Evolutionary conservation across 2,329 filamentous ascomycete species (phyloP).

Genomic region (Dactylellina drechsleri): DNA sequence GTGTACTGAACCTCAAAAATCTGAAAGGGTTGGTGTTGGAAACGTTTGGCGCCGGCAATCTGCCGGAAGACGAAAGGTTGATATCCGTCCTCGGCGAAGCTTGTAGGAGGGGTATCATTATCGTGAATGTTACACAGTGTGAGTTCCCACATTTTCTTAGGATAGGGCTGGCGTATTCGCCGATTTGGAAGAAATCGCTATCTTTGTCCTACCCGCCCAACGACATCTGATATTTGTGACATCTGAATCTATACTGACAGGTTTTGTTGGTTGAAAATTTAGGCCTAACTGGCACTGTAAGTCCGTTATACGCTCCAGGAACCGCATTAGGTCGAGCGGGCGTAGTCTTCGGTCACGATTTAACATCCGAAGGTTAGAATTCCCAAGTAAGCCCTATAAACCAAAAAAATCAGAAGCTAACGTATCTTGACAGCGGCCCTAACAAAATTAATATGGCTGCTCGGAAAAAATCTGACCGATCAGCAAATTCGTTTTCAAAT

Average conservation of each 20-base stretch:
- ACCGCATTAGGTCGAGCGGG: conserved; percentile 82
- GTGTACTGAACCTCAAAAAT: conserved; percentile 78
- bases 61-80: conserved; percentile 82
- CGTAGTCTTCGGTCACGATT: conserved; percentile 86
- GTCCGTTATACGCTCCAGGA: conserved; percentile 79
- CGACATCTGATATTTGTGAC: too few species aligned
- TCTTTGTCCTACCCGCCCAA: background rate
- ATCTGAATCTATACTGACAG: background rate
- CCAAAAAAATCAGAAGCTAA: conserved; percentile 3
- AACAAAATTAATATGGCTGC: conserved; percentile 87
- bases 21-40: conserved; percentile 85
- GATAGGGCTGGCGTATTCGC: conserved; percentile 54
- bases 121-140: conserved; percentile 94
- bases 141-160: conserved; percentile 61
- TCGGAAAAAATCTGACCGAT: conserved; percentile 73
- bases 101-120: conserved; percentile 80
- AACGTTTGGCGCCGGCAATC: conserved; percentile 93
- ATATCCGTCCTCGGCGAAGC: conserved; percentile 80
- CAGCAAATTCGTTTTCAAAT: conserved; percentile 76
- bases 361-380: conserved; percentile 75
- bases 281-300: conserved; percentile 75
- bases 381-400: background rate
- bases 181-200: conserved; percentile 16
- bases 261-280: conserved; percentile 2
- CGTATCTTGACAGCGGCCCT: conserved; percentile 72